Evolutionary conservation across 139 green algal species (phyloP).

Genomic region (Micromonas commoda): DNA sequence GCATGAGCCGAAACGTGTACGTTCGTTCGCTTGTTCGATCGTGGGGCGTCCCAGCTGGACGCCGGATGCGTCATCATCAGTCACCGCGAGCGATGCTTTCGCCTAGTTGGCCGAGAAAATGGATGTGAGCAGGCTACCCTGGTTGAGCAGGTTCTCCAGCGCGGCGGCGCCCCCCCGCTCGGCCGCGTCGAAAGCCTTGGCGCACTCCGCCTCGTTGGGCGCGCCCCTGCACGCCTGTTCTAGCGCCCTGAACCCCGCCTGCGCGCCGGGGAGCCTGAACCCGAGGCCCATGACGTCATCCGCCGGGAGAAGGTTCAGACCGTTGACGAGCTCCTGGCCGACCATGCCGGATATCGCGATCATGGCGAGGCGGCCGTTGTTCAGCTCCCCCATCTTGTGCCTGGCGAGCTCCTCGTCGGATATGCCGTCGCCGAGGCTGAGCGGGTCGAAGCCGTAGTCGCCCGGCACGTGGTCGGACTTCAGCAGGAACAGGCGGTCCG

Average conservation of each 20-base stretch:
- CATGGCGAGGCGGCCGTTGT: slow-evolving; percentile 78
- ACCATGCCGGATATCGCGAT: slow-evolving; percentile 68
- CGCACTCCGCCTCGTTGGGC: not conserved
- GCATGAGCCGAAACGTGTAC: too few species aligned
- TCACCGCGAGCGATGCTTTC: too few species aligned
- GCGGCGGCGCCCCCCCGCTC: not conserved
- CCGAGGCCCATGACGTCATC: too few species aligned
- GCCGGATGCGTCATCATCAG: too few species aligned
- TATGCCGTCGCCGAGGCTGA: slow-evolving; percentile 48
- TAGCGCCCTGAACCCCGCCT: not conserved
- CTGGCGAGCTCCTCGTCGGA: slow-evolving; percentile 48
- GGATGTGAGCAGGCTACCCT: too few species aligned
- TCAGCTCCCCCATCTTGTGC: slow-evolving; percentile 71
- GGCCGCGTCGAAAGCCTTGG: not conserved
- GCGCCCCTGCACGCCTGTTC: not conserved
- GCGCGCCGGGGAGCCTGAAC: not conserved
- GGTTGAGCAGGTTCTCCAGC: too few species aligned
- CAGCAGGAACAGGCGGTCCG: slow-evolving; percentile 44
- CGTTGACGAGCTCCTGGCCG: slow-evolving; percentile 51
- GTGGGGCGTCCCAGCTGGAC: too few species aligned
- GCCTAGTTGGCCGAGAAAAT: too few species aligned
- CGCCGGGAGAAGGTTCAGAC: slow-evolving; percentile 30
- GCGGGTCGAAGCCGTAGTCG: slow-evolving; percentile 54
- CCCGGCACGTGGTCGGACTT: slow-evolving; percentile 55
- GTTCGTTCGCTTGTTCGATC: too few species aligned